A percentile compares a stretch with the other conserved stretches of the same genome.
Evolutionary conservation across 108 stramenopile species (phyloP).

Genomic region (Cylindrotheca closterium): DNA sequence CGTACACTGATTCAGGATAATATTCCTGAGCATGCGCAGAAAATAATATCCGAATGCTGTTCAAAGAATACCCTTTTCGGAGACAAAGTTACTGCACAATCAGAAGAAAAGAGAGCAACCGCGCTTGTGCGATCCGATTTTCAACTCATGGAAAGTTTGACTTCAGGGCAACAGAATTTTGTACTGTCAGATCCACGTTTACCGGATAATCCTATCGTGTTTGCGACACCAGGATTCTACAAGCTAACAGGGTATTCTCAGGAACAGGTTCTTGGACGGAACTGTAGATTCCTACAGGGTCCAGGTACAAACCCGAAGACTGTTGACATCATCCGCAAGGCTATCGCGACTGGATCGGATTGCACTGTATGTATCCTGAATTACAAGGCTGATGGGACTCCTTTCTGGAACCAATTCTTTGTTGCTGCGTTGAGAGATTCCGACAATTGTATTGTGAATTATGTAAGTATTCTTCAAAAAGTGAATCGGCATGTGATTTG

Average conservation of each 20-base stretch:
- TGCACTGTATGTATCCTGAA: constrained; percentile 92
- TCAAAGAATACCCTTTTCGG: constrained; percentile 68
- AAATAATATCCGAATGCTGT: constrained; percentile 83
- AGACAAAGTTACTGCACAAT: constrained; percentile 23
- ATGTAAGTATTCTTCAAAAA: constrained; percentile 64
- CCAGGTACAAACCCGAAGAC: constrained; percentile 91
- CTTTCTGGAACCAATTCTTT: constrained; percentile 99
- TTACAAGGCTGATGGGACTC: constrained; percentile 97
- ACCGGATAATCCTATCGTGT: constrained; percentile 97
- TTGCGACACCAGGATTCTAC: constrained; percentile 90
- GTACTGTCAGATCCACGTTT: constrained; percentile 94
- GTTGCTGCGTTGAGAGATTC: constrained; percentile 91
- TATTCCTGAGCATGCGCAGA: constrained; percentile 75
- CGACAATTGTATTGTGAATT: constrained; percentile 92
- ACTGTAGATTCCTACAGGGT: constrained; percentile 97
- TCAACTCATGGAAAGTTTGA: constrained; percentile 77
- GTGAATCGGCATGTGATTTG: background rate
- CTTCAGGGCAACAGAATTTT: constrained; percentile 86
- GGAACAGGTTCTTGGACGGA: constrained; percentile 94
- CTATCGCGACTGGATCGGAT: constrained; percentile 81
- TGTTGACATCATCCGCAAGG: constrained; percentile 86
- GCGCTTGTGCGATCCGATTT: constrained; percentile 76
- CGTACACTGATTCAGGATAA: constrained; percentile 79
- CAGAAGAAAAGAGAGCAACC: constrained; percentile 19
- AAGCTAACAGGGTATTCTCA: constrained; percentile 93